Evolutionary conservation across 2,329 filamentous ascomycete species (phyloP), one percentile per base, ranked within the genome.

Genomic region (Beauveria scarabaeidicola): DNA sequence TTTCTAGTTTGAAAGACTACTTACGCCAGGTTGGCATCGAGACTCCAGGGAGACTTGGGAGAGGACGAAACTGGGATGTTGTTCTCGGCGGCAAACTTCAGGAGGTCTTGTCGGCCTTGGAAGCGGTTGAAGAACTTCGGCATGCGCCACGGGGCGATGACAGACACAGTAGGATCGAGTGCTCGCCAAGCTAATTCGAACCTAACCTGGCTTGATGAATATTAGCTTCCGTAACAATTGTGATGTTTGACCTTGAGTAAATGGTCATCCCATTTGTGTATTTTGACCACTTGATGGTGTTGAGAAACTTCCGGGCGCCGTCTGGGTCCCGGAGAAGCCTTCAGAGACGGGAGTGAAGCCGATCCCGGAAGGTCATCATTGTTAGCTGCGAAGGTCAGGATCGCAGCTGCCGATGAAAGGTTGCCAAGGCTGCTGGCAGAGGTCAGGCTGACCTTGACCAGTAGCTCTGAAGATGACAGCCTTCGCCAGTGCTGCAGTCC

Each of bases 71-170:
- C 87, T 52, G 88, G 87, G 63, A 91, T 89, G 70, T 81, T 81
- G 66, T 83, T 81, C 72, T 82, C 72, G 8, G 77, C 78, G 48
- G 88, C 88, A 69, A 87, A 91, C 71, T 90, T 82, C 53, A 91
- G 81, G 50, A 91, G 81, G 70, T 89, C 88, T 65, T 85, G 79
- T 60, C 88, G 84, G 67, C 88, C 88, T 70, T 74, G 80, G 81
- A 90, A 90, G 63, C 81, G 79, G 64, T 88, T 78, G 76, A 83
- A 87, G 77, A 90, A 90, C 69, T 81, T 79, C 43, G 86, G 84
- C 63, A 87, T 74, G 65, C 88, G 76, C 87, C 88, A 91, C 32
- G 87, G 88, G n/a, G 87, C 86, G 69, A 91, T 86, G 69, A 90
- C 51, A 74, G 86, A 84, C 74, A 89, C 86, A 62, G 75, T 75